Base-by-base conservation (phyloP, 257 asterid species). In the Penstemon barbatus region DNA sequence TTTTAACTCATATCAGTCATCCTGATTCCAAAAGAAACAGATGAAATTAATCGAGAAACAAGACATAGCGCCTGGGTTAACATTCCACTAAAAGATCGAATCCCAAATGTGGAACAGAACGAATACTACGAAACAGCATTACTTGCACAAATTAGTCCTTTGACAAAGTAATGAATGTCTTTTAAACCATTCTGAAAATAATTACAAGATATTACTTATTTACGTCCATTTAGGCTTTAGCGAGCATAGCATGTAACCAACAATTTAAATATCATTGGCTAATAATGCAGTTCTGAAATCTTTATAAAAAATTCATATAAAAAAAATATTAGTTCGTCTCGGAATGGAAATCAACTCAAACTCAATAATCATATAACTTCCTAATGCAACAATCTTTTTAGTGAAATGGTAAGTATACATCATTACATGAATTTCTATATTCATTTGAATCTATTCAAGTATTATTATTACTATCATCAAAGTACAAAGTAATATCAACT, bases 241-340 rank as follows among this genome's bases (percentile, higher is more conserved):
- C 49, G 37, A 45, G 59, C 59, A 71, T 40, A n/a, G 42, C 55
- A 13, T 13, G 40, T 57, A 53, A 33, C 53, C 62, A 50, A 62
- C 42, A 11, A 11, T 18, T 8, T 4, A 25, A 25, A 25, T 25
- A 25, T 25, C 2, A 25, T 1, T 25, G 33, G 33, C 11, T 8
- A 46, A 8, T 3, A 45, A 45, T 45, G 50, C 50, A 45, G 50
- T 7, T 46, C 51, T 25, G 25, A 36, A 8, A 8, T 8, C 11
- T 36, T 18, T 55, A 44, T 13, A 49, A 50, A 39, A 46, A 3
- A 15, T 15, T 15, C 18, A 15, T 15, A 15, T 15, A 15, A 49
- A 50, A 39, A 46, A 3, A 12, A 45, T 36, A 38, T 12, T 40
- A 10, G 40, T 37, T 42, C 33, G 33, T 48, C 33, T 38, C 7